phyloP scores from a whole-genome alignment of 768 basidiomycete species.

The Lactarius akahatsu region DNA sequence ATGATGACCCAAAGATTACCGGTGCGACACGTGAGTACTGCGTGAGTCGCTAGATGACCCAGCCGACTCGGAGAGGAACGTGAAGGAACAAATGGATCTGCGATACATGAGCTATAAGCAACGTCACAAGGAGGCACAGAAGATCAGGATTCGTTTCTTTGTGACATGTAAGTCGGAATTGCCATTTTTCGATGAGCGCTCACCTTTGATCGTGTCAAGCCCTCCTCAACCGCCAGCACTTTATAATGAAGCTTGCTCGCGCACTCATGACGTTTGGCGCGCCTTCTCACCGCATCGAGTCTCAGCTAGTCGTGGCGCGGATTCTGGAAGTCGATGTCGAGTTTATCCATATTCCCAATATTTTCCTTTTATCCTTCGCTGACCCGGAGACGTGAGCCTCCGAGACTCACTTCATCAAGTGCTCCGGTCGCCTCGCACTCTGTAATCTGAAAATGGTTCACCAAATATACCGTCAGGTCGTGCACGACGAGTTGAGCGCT shows the following conservation, averaged over 20 bases:
- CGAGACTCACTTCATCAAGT: too few species aligned
- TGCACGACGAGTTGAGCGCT: too few species aligned
- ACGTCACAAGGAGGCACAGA: constrained; percentile 47
- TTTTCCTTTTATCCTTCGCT: too few species aligned
- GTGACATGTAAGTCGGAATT: constrained; percentile 52
- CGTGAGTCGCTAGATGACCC: constrained; percentile 55
- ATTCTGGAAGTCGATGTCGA: constrained; percentile 88
- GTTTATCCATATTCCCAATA: constrained; percentile 77
- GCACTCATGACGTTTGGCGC: constrained; percentile 88
- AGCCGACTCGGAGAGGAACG: constrained; percentile 56
- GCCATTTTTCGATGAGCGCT: neutral
- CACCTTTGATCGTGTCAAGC: constrained; percentile 43
- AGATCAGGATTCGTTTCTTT: constrained; percentile 66
- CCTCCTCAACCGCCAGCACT: constrained; percentile 77
- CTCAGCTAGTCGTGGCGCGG: constrained; percentile 80
- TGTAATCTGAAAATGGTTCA: too few species aligned
- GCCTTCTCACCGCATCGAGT: constrained; percentile 89
- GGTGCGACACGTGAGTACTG: constrained; percentile 49
- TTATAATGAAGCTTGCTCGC: constrained; percentile 79
- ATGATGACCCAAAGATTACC: constrained; percentile 69
- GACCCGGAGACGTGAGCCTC: too few species aligned
- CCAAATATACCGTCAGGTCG: too few species aligned
- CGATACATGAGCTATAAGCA: constrained; percentile 61
- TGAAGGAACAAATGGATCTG: constrained; percentile 35
- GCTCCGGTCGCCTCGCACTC: too few species aligned